Conservation (phyloP, 169 alveolate genomes). For the Fabrea salina region DNA sequence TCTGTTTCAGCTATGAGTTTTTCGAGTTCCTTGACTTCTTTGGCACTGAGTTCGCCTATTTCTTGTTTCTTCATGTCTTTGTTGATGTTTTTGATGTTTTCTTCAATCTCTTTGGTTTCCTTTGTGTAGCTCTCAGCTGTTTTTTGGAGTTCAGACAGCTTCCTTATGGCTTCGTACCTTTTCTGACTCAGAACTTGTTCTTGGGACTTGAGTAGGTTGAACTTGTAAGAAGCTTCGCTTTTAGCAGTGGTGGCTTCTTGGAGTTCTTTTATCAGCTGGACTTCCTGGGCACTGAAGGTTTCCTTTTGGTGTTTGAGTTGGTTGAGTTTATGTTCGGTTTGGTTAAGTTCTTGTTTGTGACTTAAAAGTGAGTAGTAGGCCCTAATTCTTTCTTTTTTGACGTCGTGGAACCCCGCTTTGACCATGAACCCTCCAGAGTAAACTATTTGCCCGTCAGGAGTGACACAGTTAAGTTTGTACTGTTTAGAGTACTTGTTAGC, state of each 20-base stretch:
- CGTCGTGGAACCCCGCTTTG: conserved; percentile 68
- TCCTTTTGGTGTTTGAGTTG: conserved; percentile 40
- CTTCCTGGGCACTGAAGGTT: conserved; percentile 38
- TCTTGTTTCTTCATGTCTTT: conserved; percentile 19
- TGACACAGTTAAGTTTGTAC: conserved; percentile 67
- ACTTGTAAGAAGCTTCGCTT: neutral
- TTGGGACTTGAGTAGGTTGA: neutral
- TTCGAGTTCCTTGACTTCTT: conserved; percentile 40
- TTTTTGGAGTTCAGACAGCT: conserved; percentile 14
- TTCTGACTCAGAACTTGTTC: neutral
- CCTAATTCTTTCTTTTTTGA: conserved; percentile 56
- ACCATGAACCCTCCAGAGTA: conserved; percentile 75
- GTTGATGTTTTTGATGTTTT: neutral
- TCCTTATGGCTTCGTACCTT: neutral
- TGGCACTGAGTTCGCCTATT: conserved; percentile 5
- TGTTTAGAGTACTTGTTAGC: conserved; percentile 70
- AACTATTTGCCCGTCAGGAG: conserved; percentile 68
- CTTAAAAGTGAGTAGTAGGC: conserved; percentile 45
- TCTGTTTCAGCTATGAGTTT: conserved; percentile 35
- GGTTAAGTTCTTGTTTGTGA: conserved; percentile 33
- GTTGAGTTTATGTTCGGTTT: conserved; percentile 25
- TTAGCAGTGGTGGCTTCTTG: conserved; percentile 35
- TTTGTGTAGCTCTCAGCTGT: neutral
- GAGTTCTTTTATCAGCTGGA: conserved; percentile 45
- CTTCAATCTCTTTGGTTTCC: neutral